Conservation (phyloP, 2,329 filamentous ascomycete genomes). For the Fusarium caatingaense region DNA sequence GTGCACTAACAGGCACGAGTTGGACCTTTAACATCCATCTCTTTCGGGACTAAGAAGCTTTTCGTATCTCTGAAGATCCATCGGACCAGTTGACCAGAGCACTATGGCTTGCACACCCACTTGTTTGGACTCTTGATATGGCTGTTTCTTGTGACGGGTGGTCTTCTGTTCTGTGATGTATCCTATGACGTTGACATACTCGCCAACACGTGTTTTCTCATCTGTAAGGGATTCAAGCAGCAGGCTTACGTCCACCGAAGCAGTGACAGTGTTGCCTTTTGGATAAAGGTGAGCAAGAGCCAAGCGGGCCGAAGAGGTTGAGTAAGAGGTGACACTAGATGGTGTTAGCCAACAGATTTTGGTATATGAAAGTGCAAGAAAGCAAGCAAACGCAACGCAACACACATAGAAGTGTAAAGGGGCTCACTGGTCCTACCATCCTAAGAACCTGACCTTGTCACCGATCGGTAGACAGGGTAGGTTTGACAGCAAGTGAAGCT, state of each 20-base stretch:
- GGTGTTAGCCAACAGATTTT: slow-evolving; percentile 45
- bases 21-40: neutral
- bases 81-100: slow-evolving; percentile 79
- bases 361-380: slow-evolving; percentile 16
- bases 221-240: slow-evolving; percentile 73
- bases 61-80: slow-evolving; percentile 80
- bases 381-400: neutral
- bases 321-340: slow-evolving; percentile 63
- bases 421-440: slow-evolving; percentile 73
- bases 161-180: slow-evolving; percentile 66
- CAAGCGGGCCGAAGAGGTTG: slow-evolving; percentile 68
- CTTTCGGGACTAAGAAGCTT: slow-evolving; percentile 55
- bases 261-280: slow-evolving; percentile 57
- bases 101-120: slow-evolving; percentile 77
- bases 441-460: slow-evolving; percentile 91
- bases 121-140: slow-evolving; percentile 27
- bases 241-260: slow-evolving; percentile 76
- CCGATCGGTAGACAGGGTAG: slow-evolving; percentile 64
- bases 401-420: slow-evolving; percentile 1
- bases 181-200: slow-evolving; percentile 90
- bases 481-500: slow-evolving; percentile 72
- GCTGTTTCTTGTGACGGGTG: slow-evolving; percentile 11
- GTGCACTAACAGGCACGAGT: neutral
- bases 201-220: slow-evolving; percentile 75
- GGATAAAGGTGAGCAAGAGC: slow-evolving; percentile 76